phyloP scores from a whole-genome alignment of 2,329 filamentous ascomycete species.

The Cladosporium sp. region DNA sequence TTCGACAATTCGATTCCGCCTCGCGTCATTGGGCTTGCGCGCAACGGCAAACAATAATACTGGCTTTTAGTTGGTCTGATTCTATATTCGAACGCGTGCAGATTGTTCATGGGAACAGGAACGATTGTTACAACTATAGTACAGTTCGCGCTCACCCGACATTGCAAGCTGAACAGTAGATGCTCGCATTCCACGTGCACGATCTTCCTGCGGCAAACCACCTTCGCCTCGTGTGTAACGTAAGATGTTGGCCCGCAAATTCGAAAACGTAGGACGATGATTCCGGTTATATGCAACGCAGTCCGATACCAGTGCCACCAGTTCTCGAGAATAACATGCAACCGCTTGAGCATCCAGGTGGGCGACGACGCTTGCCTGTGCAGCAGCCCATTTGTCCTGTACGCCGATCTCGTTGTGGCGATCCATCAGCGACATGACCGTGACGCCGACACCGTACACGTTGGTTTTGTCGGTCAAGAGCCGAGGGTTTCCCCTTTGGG shows the following conservation, averaged over 20 bases:
- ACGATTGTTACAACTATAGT: background rate
- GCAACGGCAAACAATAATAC: background rate
- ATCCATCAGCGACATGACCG: constrained; percentile 19
- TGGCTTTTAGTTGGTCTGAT: background rate
- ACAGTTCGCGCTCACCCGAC: background rate
- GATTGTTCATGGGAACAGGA: background rate
- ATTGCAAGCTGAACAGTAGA: background rate
- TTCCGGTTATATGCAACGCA: constrained; percentile 13
- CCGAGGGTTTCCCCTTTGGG: background rate
- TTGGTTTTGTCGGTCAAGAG: constrained; percentile 18
- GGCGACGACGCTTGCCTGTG: background rate
- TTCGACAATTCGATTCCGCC: background rate
- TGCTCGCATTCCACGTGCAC: background rate
- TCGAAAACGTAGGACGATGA: constrained; percentile 15
- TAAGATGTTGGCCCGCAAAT: background rate
- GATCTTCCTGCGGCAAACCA: background rate
- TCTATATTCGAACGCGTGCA: background rate
- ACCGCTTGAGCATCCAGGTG: background rate
- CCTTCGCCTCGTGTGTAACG: background rate
- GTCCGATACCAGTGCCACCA: constrained; percentile 13
- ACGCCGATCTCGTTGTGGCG: background rate
- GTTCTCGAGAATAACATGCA: constrained; percentile 7
- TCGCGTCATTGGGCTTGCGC: background rate
- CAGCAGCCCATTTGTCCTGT: background rate
- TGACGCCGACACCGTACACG: constrained; percentile 22